These are phyloP conservation scores for Venturia carpophila DNA, from an alignment of 2,329 filamentous ascomycete species.

Conservation along the genomic window DNA sequence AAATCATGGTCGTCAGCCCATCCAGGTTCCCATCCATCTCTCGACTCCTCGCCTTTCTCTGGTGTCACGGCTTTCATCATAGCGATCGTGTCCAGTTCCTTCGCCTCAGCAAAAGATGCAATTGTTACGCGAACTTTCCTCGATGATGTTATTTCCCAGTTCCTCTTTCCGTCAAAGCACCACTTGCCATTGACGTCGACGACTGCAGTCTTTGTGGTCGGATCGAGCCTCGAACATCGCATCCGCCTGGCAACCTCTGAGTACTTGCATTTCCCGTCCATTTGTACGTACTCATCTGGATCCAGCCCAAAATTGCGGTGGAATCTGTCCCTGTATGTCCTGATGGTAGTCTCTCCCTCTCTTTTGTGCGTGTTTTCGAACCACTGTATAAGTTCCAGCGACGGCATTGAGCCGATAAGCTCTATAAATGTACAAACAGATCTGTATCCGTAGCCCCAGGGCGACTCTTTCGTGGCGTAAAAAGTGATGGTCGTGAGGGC, in stretches of 20 bases:
- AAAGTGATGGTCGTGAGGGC: conserved; percentile 4
- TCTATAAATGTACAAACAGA: conserved; percentile 2
- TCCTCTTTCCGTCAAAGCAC: conserved; percentile 3
- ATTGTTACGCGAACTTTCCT: not conserved
- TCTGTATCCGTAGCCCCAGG: not conserved
- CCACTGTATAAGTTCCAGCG: not conserved
- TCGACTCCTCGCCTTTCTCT: not conserved
- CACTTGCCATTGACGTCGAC: conserved; percentile 4
- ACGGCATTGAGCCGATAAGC: conserved; percentile 3
- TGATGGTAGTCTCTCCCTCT: not conserved
- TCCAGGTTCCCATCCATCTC: not conserved
- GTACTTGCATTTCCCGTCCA: conserved; percentile 5
- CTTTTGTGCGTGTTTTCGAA: conserved; percentile 9
- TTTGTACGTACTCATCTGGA: not conserved
- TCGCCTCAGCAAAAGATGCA: conserved; percentile 3
- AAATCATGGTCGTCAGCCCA: not conserved
- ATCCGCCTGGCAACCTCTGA: not conserved
- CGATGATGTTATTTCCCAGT: not conserved
- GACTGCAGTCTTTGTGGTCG: not conserved
- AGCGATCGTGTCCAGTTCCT: not conserved
- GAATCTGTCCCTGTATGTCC: not conserved
- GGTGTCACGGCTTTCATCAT: not conserved
- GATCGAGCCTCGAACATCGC: not conserved
- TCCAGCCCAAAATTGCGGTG: conserved; percentile 1
- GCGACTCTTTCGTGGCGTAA: conserved; percentile 8